Evolutionary conservation across 352 stramenopile species (phyloP).

Genomic region (Phytopythium vexans): DNA sequence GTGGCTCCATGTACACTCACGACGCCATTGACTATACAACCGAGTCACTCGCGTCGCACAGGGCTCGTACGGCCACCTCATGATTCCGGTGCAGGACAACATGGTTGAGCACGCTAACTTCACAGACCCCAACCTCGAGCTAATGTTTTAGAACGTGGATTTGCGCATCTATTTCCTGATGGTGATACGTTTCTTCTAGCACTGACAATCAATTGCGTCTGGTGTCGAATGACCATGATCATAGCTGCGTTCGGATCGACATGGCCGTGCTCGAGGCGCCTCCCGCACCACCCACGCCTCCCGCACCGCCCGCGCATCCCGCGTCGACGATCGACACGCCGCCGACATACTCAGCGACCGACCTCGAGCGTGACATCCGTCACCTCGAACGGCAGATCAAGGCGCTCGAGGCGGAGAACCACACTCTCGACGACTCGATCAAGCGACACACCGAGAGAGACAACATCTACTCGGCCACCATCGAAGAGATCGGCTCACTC

Average conservation of each 20-base stretch:
- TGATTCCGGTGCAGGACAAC: conserved; percentile 99
- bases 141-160: conserved; percentile 85
- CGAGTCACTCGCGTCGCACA: conserved; percentile 69
- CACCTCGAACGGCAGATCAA: too few relatives aligned
- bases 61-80: conserved; percentile 93
- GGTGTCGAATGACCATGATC: conserved; percentile 79
- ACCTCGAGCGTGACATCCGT: too few relatives aligned
- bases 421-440: too few relatives aligned
- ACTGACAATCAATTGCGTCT: not conserved
- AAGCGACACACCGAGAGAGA: too few relatives aligned
- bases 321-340: too few relatives aligned
- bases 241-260: conserved; percentile 40
- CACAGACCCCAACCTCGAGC: conserved; percentile 89
- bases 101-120: conserved; percentile 90
- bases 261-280: too few relatives aligned
- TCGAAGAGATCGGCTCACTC: too few relatives aligned
- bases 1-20: conserved; percentile 97
- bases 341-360: too few relatives aligned
- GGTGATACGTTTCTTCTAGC: not conserved
- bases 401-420: too few relatives aligned
- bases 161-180: not conserved
- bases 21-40: conserved; percentile 95
- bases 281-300: too few relatives aligned
- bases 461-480: too few relatives aligned
- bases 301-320: too few relatives aligned